Percentiles rank a stretch among this genome's conserved stretches.
Conservation (phyloP, 2,329 filamentous ascomycete genomes). For the Aspergillus sp. region DNA sequence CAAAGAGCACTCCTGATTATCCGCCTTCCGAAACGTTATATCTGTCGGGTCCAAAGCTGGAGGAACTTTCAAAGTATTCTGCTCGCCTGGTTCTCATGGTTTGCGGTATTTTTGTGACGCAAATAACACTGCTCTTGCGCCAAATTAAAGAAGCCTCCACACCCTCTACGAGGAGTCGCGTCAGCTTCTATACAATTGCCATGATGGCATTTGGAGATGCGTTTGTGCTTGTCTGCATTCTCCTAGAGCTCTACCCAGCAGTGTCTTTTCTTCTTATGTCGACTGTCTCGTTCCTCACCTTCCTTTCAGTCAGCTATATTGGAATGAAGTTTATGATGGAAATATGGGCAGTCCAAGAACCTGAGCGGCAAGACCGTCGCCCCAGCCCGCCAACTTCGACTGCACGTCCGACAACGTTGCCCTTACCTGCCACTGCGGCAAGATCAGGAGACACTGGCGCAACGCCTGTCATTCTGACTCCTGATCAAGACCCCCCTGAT, state of each 20-base stretch:
- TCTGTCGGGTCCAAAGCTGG: conserved; percentile 53
- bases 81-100: conserved; percentile 52
- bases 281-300: conserved; percentile 53
- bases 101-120: conserved; percentile 44
- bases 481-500: conserved; percentile 51
- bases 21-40: conserved; percentile 49
- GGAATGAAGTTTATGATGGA: conserved; percentile 63
- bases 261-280: conserved; percentile 53
- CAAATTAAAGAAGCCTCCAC: conserved; percentile 63
- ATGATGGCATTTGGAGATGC: conserved; percentile 59
- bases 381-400: conserved; percentile 19
- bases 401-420: conserved; percentile 36
- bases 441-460: conserved; percentile 43
- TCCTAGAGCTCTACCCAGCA: conserved; percentile 52
- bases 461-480: conserved; percentile 54
- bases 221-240: conserved; percentile 52
- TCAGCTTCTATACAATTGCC: conserved; percentile 61
- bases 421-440: conserved; percentile 48
- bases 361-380: conserved; percentile 32
- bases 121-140: conserved; percentile 54
- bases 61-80: conserved; percentile 50
- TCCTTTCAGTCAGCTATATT: conserved; percentile 58
- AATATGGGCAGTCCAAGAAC: conserved; percentile 60
- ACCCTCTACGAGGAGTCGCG: conserved; percentile 58
- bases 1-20: conserved; percentile 54